Base-by-base conservation (phyloP, 2,329 filamentous ascomycete species). In the Lomentospora prolificans region DNA sequence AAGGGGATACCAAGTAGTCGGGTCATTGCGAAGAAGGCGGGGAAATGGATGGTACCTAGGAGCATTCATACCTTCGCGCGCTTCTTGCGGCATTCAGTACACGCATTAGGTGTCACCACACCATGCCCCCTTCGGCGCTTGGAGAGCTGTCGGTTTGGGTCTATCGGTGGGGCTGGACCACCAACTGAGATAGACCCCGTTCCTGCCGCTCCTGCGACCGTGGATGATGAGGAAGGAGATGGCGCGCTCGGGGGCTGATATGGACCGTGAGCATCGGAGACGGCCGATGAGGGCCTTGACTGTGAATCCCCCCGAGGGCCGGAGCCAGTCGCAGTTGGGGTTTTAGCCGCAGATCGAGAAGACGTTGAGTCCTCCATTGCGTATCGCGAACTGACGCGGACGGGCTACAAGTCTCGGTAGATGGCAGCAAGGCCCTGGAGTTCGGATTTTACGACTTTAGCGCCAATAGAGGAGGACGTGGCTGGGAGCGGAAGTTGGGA, bases 71-170 rank as follows among this genome's bases (percentile, higher is more conserved):
- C 79, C 74, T 82, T 82, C 61, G 80, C 79, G 57, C 80, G 78
- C 66, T 82, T 82, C 69, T 82, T 82, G 55, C 79, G 75, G 62
- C 80, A 82, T 63, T 82, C 80, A 17, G 77, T 82, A 64, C 80
- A 82, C 24, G 80, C 80, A 66, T 82, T 82, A 44, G 78, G 77
- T 3, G 80, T 82, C 10, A 82, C 78, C 1, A 81, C 68, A 17
- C 80, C 80, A 3, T 79, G 63, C 1, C 79, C 80, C 51, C 80
- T 73, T 51, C 76, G 72, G 14, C 79, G 70, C 64, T 81, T 82
- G 3, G 76, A 76, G 19, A 69, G 63, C 55, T 71, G 66, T 28
- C 61, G 56, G 22, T 48, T 48, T 10, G 44, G 44, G 24, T 48
- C 44, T 48, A 48, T 48, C 4, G 22, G 8, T 22, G 44, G 17